Base-by-base conservation (phyloP, 352 stramenopile species). In the Pythium graminicola region DNA sequence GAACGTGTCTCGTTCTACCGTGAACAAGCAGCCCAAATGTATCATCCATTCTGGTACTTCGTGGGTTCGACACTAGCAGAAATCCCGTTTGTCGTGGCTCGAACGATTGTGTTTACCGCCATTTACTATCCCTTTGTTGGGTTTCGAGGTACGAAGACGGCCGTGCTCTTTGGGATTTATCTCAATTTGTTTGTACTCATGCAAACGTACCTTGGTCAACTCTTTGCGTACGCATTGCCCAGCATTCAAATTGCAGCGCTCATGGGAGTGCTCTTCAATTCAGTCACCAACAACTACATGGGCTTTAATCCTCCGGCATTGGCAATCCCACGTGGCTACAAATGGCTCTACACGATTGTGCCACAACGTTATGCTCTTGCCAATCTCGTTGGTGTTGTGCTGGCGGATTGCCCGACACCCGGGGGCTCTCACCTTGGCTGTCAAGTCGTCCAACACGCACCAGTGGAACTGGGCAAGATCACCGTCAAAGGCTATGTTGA, bases 1-100 rank as follows among this genome's bases (percentile, higher is more conserved):
- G 81, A 95, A 53, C 68, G 88, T n/a, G 81, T 89, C 36, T 81
- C 91, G 27, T 98, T 93, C 57, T 98, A 98, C 73, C 72, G 89
- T 11, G 91, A 98, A 55, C 86, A n/a, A 7, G 33, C 33, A 29
- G 72, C 75, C 3, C 51, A 76, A 36, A 95, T 86, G 73, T 97
- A 97, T 44, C 41, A 73, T 33, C 45, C 73, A 28, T 55, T 61
- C 16, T 67, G 75, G 31, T 83, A 95, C 47, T 65, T 64, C 26
- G 20, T 89, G 2, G 69, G 74, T 16, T 82, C 75, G 29, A 83
- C 71, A 13, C 22, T 96, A 17, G 59, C 69, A 10, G 88, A 97
- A 67, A 58, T 76, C 9, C 67, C 67, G 6, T 70, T 57, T 33
- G 52, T 70, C 4, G 36, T 68, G 5, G n/a, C 40, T 8, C 36